Conservation (phyloP, 805 yeast species). For the Wickerhamiella occidentalis region DNA sequence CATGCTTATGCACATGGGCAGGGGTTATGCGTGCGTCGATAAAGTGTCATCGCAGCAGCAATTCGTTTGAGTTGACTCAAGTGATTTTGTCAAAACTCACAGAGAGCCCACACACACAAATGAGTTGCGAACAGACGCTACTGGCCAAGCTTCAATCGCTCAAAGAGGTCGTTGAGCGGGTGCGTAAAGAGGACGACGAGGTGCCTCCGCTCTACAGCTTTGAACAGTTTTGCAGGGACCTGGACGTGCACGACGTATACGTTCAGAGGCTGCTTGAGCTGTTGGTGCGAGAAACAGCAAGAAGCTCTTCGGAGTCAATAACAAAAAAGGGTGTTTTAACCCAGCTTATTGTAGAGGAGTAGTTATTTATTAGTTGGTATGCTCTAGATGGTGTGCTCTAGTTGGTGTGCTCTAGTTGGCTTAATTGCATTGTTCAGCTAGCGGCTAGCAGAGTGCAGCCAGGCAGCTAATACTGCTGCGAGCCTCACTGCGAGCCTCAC, state of each 20-base stretch:
- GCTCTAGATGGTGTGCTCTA: too few relatives aligned
- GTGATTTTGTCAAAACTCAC: not conserved
- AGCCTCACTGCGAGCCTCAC: too few relatives aligned
- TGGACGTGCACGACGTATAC: conserved; percentile 21
- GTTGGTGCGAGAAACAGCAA: conserved; percentile 21
- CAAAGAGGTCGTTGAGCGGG: conserved; percentile 11
- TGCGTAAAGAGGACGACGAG: conserved; percentile 13
- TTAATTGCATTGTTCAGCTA: too few relatives aligned
- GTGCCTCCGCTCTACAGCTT: conserved; percentile 17
- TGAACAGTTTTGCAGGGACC: conserved; percentile 22
- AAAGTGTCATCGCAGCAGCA: conserved; percentile 6
- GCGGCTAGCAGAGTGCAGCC: too few relatives aligned
- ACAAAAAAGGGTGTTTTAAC: not conserved
- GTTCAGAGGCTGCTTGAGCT: conserved; percentile 20
- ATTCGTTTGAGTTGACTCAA: not conserved
- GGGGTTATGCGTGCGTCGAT: conserved; percentile 1
- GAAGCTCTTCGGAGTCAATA: not conserved
- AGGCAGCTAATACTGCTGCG: too few relatives aligned
- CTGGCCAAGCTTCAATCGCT: conserved; percentile 15
- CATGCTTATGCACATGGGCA: conserved; percentile 1
- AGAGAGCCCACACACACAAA: not conserved
- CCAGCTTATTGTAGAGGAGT: conserved; percentile 10
- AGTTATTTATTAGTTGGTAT: conserved; percentile 21
- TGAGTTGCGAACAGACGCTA: conserved; percentile 11
- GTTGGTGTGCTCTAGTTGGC: too few relatives aligned